Conservation (phyloP, 176 grass and related monocot genomes). For the Avena insularis region DNA sequence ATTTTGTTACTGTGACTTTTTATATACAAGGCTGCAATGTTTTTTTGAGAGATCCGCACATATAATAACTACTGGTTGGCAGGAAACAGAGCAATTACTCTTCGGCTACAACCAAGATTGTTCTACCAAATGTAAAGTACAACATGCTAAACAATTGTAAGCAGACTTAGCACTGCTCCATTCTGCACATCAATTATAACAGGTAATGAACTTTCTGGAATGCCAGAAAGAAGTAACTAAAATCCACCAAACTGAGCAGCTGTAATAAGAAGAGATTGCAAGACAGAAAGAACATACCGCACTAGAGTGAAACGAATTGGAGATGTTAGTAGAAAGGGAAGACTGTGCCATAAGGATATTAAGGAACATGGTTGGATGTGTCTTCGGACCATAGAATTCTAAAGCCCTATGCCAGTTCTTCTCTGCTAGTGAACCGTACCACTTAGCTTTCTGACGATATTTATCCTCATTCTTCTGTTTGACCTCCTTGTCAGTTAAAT, state of each 20-base stretch:
- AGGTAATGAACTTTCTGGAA: constrained; percentile 11
- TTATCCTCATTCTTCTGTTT: constrained; percentile 82
- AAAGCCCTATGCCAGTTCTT: constrained; percentile 87
- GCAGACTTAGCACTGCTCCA: not conserved
- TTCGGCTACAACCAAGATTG: not conserved
- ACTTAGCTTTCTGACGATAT: constrained; percentile 79
- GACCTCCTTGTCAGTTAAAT: constrained; percentile 74
- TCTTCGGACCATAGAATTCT: constrained; percentile 89
- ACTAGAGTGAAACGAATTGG: constrained; percentile 59
- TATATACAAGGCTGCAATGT: not conserved
- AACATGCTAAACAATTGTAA: constrained; percentile 8
- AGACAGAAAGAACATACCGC: constrained; percentile 60
- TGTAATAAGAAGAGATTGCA: not conserved
- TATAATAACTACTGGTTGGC: not conserved
- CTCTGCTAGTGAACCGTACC: constrained; percentile 86
- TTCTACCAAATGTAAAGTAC: constrained; percentile 11
- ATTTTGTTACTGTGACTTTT: not conserved
- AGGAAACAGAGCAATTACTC: constrained; percentile 20
- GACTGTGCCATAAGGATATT: constrained; percentile 90
- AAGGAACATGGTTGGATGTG: constrained; percentile 86
- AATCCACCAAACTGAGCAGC: constrained; percentile 29
- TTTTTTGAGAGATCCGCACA: not conserved
- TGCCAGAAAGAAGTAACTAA: constrained; percentile 22
- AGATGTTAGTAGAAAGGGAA: constrained; percentile 62
- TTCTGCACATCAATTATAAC: constrained; percentile 14